Base-by-base conservation (phyloP, 2,329 filamentous ascomycete species). In the Aspergillus texensis region DNA sequence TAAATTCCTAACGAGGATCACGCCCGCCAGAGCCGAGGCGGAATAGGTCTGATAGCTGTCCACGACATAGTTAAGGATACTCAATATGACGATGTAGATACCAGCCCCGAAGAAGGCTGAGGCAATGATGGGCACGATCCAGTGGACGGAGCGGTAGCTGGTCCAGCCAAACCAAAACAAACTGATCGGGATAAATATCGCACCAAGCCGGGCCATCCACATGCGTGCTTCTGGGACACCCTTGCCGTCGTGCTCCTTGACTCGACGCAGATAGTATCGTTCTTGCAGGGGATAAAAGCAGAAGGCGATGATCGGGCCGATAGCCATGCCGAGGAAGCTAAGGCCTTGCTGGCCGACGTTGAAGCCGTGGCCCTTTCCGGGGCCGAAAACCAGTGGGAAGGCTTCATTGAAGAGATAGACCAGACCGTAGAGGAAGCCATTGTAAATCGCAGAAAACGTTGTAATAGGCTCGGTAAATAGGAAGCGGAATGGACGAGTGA, bases 341-440 rank as follows among this genome's bases (percentile, higher is more conserved):
- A 89, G 92, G 3, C 72, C 71, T 36, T 70, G 80, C 61, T 81
- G 74, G 63, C 86, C 86, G 12, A 86, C 85, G 0, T 84, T 80
- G 6, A 79, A 77, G 64, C 86, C 87, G 0, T 84, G 84, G 66
- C 88, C 84, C 21, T 88, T 81, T 68, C 87, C 86, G 68, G 84
- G 85, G 73, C 88, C 89, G 68, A 89, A 87, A 3, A 93, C 89
- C 10, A 91, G 80, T 0, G 80, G 78, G 67, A 91, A 92, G 0
- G 87, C 89, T 73, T 92, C 88, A 59, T 92, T 86, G 74, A 91
- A 91, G 81, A 91, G 89, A 79, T 92, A 92, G 74, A 92, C 91
- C 11, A 93, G 84, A 4, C 89, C 89, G 64, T 92, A 90, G 26
- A 86, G 86, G 79, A 92, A 92, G n/a, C 89, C 90, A 11, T 73